These are phyloP conservation scores for Talaromyces sp. DNA, from an alignment of 2,329 filamentous ascomycete species.

Conservation along the genomic window DNA sequence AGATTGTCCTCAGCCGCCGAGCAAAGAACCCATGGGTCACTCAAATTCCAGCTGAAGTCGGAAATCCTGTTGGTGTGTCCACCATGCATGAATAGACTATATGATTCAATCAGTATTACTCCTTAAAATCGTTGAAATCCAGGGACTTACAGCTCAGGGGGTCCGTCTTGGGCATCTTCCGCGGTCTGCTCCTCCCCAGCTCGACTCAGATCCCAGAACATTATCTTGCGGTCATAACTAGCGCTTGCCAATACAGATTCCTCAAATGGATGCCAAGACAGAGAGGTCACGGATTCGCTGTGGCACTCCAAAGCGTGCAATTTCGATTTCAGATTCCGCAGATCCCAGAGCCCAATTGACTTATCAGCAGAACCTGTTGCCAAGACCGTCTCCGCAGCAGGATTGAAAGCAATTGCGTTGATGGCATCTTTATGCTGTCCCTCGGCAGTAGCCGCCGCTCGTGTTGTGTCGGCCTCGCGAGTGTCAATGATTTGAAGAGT, in stretches of 20 bases:
- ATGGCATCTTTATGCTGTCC: constrained; percentile 85
- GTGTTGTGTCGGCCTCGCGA: constrained; percentile 60
- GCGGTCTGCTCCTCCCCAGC: constrained; percentile 92
- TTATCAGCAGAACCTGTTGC: constrained; percentile 94
- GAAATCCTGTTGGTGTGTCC: constrained; percentile 95
- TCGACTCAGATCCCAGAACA: constrained; percentile 92
- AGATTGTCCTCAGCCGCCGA: constrained; percentile 96
- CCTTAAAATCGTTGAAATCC: background rate
- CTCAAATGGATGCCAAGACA: constrained; percentile 93
- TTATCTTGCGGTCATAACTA: constrained; percentile 85
- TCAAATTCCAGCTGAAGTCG: constrained; percentile 96
- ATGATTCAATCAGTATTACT: constrained; percentile 1
- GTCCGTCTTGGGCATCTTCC: constrained; percentile 90
- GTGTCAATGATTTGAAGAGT: constrained; percentile 88
- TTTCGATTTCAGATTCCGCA: constrained; percentile 84
- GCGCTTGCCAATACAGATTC: constrained; percentile 82
- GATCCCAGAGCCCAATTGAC: constrained; percentile 90
- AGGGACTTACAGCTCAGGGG: constrained; percentile 75
- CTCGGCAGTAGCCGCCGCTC: constrained; percentile 62
- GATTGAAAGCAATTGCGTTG: constrained; percentile 94
- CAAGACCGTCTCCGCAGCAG: constrained; percentile 79
- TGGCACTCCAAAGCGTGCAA: constrained; percentile 87
- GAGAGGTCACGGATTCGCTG: constrained; percentile 79
- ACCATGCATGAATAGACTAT: constrained; percentile 92
- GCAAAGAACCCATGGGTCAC: constrained; percentile 93